phyloP scores from a whole-genome alignment of 495 filamentous ascomycete genomes.

The Penicillium dipodomyicola region DNA sequence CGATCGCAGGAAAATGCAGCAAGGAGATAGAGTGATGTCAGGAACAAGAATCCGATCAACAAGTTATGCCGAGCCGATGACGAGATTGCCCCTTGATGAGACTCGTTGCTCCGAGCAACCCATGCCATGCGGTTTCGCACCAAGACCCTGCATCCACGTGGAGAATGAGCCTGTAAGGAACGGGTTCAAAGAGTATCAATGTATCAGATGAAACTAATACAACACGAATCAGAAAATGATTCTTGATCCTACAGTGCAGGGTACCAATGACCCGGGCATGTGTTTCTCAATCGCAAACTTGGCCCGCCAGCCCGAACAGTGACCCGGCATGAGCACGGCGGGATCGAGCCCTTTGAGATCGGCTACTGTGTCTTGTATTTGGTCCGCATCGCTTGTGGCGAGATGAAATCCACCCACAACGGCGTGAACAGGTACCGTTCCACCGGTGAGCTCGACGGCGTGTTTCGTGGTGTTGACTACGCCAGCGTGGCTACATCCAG shows the following conservation, averaged over 20 bases:
- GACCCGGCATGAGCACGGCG: constrained; percentile 55
- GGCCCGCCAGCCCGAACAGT: constrained; percentile 61
- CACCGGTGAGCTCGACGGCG: constrained; percentile 42
- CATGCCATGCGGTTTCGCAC: constrained; percentile 10
- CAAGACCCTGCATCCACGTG: constrained; percentile 21
- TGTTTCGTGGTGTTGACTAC: constrained; percentile 56
- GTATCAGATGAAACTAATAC: constrained; percentile 1
- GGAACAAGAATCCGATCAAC: constrained; percentile 6
- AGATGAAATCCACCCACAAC: constrained; percentile 63
- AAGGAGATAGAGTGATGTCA: constrained; percentile 21
- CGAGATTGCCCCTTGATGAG: constrained; percentile 14
- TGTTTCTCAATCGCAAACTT: constrained; percentile 59
- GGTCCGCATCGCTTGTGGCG: constrained; percentile 44
- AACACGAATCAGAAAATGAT: constrained; percentile 42
- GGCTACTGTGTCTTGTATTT: constrained; percentile 46
- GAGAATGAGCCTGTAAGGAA: constrained; percentile 19
- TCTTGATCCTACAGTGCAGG: constrained; percentile 54
- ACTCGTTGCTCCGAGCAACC: constrained; percentile 20
- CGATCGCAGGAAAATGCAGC: constrained; percentile 21
- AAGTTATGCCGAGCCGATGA: constrained; percentile 18
- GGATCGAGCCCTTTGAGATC: constrained; percentile 55
- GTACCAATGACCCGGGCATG: constrained; percentile 56
- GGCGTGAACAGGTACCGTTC: constrained; percentile 49
- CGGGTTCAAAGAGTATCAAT: neutral
- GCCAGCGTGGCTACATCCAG: constrained; percentile 61